These are phyloP conservation scores for Phytophthora uliginosa DNA, from an alignment of 352 stramenopile species.

Conservation along the genomic window DNA sequence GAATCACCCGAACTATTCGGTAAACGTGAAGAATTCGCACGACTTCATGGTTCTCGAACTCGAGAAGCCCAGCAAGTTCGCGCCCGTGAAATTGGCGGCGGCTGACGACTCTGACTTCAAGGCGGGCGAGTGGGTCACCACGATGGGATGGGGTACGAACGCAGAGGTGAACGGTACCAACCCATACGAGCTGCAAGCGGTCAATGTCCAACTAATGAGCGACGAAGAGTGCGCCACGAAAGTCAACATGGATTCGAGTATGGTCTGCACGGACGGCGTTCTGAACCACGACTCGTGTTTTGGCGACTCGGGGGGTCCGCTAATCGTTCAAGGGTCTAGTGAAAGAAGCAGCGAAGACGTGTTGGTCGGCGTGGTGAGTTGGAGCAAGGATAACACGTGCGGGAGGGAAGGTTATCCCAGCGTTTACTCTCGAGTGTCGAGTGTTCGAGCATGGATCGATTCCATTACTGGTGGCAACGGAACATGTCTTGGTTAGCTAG, in stretches of 20 bases:
- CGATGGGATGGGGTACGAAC: conserved; percentile 43
- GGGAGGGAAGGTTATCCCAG: conserved; percentile 44
- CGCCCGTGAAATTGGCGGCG: conserved; percentile 39
- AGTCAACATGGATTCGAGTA: conserved; percentile 33
- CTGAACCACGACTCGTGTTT: conserved; percentile 52
- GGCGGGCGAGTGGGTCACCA: conserved; percentile 33
- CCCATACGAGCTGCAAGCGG: conserved; percentile 43
- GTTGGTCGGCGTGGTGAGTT: conserved; percentile 58
- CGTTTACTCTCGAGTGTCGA: conserved; percentile 64
- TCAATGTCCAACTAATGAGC: conserved; percentile 44
- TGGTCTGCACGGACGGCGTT: conserved; percentile 62
- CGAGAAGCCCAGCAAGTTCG: conserved; percentile 34
- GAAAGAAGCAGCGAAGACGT: conserved; percentile 20
- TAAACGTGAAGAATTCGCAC: conserved; percentile 4
- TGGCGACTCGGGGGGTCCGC: conserved; percentile 58
- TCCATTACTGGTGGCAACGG: conserved; percentile 23
- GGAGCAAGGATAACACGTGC: conserved; percentile 51
- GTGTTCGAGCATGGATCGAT: conserved; percentile 48
- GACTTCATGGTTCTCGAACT: conserved; percentile 59
- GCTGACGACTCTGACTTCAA: conserved; percentile 29
- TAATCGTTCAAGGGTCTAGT: conserved; percentile 26
- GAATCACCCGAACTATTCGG: conserved; percentile 5
- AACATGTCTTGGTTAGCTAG: conserved; percentile 17
- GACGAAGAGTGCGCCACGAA: conserved; percentile 42
- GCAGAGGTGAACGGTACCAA: conserved; percentile 29